Base-by-base conservation (phyloP, 2,329 filamentous ascomycete species). In the Chaetomium olivaceum region DNA sequence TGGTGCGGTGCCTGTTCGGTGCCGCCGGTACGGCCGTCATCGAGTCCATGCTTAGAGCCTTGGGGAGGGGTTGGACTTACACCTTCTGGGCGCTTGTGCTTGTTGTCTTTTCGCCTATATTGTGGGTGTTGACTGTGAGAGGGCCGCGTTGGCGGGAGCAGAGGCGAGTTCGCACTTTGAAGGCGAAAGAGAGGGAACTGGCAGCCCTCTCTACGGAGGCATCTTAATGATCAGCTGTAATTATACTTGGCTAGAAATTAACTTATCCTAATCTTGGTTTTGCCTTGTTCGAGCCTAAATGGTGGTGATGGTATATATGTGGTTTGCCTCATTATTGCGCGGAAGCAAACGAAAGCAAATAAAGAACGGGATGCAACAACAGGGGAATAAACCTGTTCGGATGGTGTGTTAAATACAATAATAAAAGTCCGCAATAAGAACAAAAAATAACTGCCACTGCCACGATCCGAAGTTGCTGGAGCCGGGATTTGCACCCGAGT, bases 1-100 rank as follows among this genome's bases (percentile, higher is more conserved):
- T 91, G 3, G 81, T 85, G 4, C 78, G 87, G n/a, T 90, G 87
- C 72, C 75, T 87, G 21, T 76, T 87, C 51, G 87, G 86, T 27
- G 88, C 88, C 0, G 82, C 78, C 1, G 83, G 82, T 3, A 87
- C 86, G 25, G 85, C 85, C 0, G 79, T 87, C 9, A 85, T 90
- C 48, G 81, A 87, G 60, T 77, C 81, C 60, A 85, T 90, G 80
- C 81, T 89, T 31, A 68, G 76, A 7, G 77, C 75, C 0, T 82
- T 89, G 77, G 87, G 87, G 4, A 74, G 81, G 31, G 87, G 87
- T 0, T 89, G 87, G 86, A 83, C 81, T n/a, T 89, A 84, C 65
- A 88, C 85, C 0, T 82, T 88, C 56, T 79, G 87, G 63, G 82
- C 81, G 1, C 71, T 87, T 36, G 74, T 87, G 5, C 82, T 84